Percentiles rank a stretch among this genome's conserved stretches.
phyloP scores from a whole-genome alignment of 495 filamentous ascomycete genomes.

The Penicillium soppii region DNA sequence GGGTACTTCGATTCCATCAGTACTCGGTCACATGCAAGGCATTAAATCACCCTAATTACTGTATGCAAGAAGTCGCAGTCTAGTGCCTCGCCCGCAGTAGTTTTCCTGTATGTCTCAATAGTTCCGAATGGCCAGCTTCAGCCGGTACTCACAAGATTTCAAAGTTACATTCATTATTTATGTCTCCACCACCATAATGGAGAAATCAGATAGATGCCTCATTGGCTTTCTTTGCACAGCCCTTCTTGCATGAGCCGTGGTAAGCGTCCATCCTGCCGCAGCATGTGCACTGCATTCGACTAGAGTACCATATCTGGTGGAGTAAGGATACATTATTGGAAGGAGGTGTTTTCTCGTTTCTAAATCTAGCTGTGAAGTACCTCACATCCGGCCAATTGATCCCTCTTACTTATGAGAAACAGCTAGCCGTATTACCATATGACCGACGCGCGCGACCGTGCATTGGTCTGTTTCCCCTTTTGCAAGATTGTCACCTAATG shows the following conservation, averaged over 20 bases:
- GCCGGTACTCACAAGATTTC: not conserved
- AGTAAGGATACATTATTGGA: not conserved
- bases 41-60: not conserved
- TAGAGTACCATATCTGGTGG: not conserved
- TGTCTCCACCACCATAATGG: not conserved
- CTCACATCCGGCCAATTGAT: not conserved
- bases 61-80: not conserved
- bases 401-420: not conserved
- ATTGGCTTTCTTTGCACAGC: not conserved
- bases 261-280: not conserved
- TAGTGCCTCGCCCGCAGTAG: not conserved
- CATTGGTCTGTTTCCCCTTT: too few relatives aligned
- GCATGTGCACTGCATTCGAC: not conserved
- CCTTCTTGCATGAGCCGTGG: not conserved
- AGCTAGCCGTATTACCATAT: not conserved
- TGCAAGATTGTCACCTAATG: too few relatives aligned
- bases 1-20: not conserved
- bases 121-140: not conserved
- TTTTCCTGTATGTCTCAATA: not conserved
- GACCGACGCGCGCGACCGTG: too few relatives aligned
- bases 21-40: not conserved
- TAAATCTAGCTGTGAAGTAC: not conserved
- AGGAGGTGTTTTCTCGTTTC: not conserved
- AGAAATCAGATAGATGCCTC: not conserved
- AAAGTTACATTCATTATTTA: not conserved